These are phyloP conservation scores for Ceratocystis cubensis DNA, from an alignment of 2,329 filamentous ascomycete species.

Conservation along the genomic window DNA sequence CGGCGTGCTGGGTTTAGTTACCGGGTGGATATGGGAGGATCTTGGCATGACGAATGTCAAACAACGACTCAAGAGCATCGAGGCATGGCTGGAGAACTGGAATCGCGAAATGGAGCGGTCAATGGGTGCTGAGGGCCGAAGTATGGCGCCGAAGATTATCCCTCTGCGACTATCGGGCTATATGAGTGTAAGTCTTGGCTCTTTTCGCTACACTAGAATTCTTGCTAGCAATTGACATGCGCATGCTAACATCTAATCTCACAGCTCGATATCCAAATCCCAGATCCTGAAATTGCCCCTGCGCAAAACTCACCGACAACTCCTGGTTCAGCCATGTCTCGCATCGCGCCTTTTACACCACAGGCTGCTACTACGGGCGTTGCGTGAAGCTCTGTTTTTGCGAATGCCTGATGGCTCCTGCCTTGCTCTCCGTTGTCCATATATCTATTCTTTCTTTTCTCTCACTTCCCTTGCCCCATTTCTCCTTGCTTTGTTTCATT, in stretches of 20 bases:
- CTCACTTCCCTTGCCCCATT: background rate
- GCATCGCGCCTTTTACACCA: conserved; percentile 4
- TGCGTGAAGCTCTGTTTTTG: background rate
- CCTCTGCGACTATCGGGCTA: conserved; percentile 73
- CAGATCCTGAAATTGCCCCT: conserved; percentile 58
- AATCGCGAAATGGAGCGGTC: conserved; percentile 57
- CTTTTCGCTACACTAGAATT: background rate
- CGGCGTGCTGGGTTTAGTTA: conserved; percentile 63
- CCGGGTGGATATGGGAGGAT: conserved; percentile 93
- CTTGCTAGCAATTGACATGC: background rate
- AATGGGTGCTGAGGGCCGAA: conserved; percentile 38
- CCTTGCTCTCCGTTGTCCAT: background rate
- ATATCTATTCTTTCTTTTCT: background rate
- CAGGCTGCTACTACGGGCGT: background rate
- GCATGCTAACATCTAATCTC: background rate
- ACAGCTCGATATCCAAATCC: conserved; percentile 68
- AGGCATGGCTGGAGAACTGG: conserved; percentile 77
- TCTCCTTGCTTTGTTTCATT: background rate
- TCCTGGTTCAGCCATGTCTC: conserved; percentile 25
- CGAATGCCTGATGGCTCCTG: background rate
- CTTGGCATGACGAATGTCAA: conserved; percentile 67
- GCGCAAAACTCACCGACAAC: conserved; percentile 37
- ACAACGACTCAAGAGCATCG: conserved; percentile 53
- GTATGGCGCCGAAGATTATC: conserved; percentile 56
- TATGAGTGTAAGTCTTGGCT: conserved; percentile 51